A percentile compares a stretch with the other conserved stretches of the same genome.
Conservation (phyloP, 1,139 yeast species). For the Saccharomycopsis crataegensis region DNA sequence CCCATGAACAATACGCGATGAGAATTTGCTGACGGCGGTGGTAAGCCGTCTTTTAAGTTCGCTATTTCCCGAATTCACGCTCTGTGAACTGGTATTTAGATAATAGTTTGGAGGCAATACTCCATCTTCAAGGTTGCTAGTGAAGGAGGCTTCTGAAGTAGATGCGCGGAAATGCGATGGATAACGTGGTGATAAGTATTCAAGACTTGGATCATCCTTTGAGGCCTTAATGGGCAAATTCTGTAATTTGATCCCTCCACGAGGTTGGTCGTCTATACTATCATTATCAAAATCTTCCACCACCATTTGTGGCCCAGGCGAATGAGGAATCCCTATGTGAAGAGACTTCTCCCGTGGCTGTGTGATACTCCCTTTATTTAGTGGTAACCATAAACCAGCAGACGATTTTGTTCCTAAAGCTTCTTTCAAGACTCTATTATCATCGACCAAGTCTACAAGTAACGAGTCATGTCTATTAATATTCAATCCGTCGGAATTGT, state of each 20-base stretch:
- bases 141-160: background rate
- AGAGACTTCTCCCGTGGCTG: background rate
- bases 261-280: background rate
- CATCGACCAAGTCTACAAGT: background rate
- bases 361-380: background rate
- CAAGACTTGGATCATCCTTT: slow-evolving; percentile 15
- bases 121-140: slow-evolving; percentile 5
- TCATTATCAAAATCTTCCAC: background rate
- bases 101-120: background rate
- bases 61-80: slow-evolving; percentile 8
- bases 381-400: slow-evolving; percentile 15
- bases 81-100: slow-evolving; percentile 7
- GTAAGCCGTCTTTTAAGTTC: slow-evolving; percentile 14
- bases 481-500: background rate
- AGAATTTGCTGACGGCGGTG: slow-evolving; percentile 14
- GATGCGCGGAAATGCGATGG: background rate
- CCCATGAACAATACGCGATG: slow-evolving; percentile 18
- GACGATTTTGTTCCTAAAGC: slow-evolving; percentile 4
- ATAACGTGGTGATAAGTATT: slow-evolving; percentile 12
- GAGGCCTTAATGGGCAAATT: slow-evolving; percentile 12
- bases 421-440: slow-evolving; percentile 3
- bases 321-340: background rate
- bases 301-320: background rate
- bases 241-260: slow-evolving; percentile 15
- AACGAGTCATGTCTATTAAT: background rate